A percentile compares a stretch with the other conserved stretches of the same genome.
Conservation (phyloP, 2,329 filamentous ascomycete species). For the Penicillium decumbens region DNA sequence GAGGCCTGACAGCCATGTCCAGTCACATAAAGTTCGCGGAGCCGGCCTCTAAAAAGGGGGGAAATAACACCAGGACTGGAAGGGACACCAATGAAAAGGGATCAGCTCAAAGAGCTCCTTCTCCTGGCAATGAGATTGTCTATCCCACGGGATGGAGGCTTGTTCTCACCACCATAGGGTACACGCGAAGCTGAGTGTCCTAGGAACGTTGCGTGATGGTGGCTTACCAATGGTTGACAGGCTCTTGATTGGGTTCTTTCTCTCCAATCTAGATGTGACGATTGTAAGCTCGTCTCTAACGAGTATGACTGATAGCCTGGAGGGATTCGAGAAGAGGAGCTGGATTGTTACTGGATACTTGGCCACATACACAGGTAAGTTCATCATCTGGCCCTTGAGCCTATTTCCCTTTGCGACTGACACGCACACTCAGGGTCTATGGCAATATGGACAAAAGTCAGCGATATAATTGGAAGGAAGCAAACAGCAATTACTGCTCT, state of each 20-base stretch:
- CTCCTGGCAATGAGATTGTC: slow-evolving; percentile 23
- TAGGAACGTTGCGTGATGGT: background rate
- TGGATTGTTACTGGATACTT: slow-evolving; percentile 38
- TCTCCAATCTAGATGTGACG: slow-evolving; percentile 33
- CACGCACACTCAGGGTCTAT: slow-evolving; percentile 21
- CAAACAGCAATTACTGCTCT: slow-evolving; percentile 20
- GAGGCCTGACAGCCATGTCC: slow-evolving; percentile 15
- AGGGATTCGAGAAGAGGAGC: slow-evolving; percentile 30
- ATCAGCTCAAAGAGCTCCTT: slow-evolving; percentile 16
- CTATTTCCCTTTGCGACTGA: too few species aligned
- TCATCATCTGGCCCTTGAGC: background rate
- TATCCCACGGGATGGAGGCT: slow-evolving; percentile 24
- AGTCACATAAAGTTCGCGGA: slow-evolving; percentile 22
- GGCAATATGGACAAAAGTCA: slow-evolving; percentile 32
- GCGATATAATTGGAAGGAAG: slow-evolving; percentile 33
- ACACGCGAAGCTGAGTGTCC: background rate
- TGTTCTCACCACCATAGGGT: slow-evolving; percentile 21
- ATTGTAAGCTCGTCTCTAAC: slow-evolving; percentile 36
- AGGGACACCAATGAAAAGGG: slow-evolving; percentile 18
- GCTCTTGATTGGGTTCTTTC: slow-evolving; percentile 27
- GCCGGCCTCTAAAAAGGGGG: slow-evolving; percentile 5
- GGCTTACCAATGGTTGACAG: slow-evolving; percentile 13
- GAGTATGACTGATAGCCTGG: slow-evolving; percentile 31
- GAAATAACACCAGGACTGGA: background rate
- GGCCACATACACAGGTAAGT: slow-evolving; percentile 32